phyloP scores from a whole-genome alignment of 1,139 yeast genomes.

The Candida gigantensis region DNA sequence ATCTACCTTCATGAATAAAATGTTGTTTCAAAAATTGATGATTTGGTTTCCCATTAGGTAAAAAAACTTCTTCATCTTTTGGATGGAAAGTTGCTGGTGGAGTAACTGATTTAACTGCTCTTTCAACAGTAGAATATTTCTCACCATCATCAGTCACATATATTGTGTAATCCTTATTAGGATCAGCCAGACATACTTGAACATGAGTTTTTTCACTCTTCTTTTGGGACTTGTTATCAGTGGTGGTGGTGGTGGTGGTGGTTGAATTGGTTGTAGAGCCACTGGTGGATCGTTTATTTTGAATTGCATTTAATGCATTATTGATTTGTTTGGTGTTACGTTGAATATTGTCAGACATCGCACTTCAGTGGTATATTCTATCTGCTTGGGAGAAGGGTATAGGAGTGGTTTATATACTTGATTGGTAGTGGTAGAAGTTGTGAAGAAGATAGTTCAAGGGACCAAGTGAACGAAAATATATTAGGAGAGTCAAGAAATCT shows the following conservation, averaged over 20 bases:
- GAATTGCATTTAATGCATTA: slow-evolving; percentile 76
- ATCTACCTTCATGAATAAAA: slow-evolving; percentile 78
- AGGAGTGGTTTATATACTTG: too few relatives aligned
- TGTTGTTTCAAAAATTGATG: slow-evolving; percentile 71
- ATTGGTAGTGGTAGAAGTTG: too few relatives aligned
- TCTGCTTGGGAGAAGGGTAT: too few relatives aligned
- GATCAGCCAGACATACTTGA: slow-evolving; percentile 1
- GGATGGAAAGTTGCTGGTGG: slow-evolving; percentile 75
- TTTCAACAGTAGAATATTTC: slow-evolving; percentile 60
- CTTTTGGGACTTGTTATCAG: too few relatives aligned
- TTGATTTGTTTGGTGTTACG: slow-evolving; percentile 61
- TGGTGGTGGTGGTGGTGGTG: too few relatives aligned
- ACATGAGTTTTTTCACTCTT: too few relatives aligned
- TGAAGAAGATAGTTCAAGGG: too few relatives aligned
- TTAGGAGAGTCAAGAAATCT: too few relatives aligned
- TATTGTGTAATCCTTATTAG: slow-evolving; percentile 48
- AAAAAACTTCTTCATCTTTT: slow-evolving; percentile 66
- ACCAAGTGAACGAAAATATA: too few relatives aligned
- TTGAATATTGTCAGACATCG: slow-evolving; percentile 10
- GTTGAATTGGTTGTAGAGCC: too few relatives aligned
- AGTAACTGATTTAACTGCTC: slow-evolving; percentile 64
- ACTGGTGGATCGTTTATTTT: slow-evolving; percentile 42
- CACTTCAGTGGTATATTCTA: too few relatives aligned
- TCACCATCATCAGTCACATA: slow-evolving; percentile 74
- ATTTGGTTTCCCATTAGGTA: slow-evolving; percentile 67